These are phyloP conservation scores for Gnaphalium uliginosum DNA, from an alignment of 129 eudicot genomes.

Conservation along the genomic window DNA sequence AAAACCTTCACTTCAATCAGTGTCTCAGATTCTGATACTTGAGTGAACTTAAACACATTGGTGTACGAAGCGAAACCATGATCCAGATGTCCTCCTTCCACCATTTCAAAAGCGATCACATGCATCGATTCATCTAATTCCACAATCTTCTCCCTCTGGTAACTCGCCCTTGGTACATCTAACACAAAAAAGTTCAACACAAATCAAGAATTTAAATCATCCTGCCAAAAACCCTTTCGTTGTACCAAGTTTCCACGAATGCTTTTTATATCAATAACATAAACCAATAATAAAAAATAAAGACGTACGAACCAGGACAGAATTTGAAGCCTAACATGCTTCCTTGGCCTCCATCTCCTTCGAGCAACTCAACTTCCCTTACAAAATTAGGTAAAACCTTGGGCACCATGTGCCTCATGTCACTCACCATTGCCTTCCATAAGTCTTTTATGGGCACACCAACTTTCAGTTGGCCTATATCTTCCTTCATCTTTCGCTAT, in stretches of 20 bases:
- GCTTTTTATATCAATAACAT: no score
- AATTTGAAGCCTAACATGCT: constrained; percentile 45
- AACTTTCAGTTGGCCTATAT: constrained; percentile 33
- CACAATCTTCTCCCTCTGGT: constrained; percentile 46
- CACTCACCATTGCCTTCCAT: constrained; percentile 39
- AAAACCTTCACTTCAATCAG: constrained; percentile 35
- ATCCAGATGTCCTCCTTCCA: constrained; percentile 45
- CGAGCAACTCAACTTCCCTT: constrained; percentile 27
- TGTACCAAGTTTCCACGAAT: no score
- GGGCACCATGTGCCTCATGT: constrained; percentile 13
- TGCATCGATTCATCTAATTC: constrained; percentile 18
- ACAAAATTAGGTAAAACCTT: constrained; percentile 29
- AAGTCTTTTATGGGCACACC: constrained; percentile 32
- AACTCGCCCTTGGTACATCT: constrained; percentile 24
- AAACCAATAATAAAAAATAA: no score
- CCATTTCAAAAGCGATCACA: constrained; percentile 33
- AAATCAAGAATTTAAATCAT: neutral
- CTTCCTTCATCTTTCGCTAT: constrained; percentile 31
- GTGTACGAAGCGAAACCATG: constrained; percentile 31
- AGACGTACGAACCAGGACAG: constrained; percentile 29
- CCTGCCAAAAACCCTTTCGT: no score
- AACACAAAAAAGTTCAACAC: neutral
- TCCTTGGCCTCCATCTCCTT: constrained; percentile 55
- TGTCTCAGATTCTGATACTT: constrained; percentile 30
- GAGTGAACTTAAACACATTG: constrained; percentile 31